A percentile compares a stretch with the other conserved stretches of the same genome.
Conservation (phyloP, 805 yeast genomes). For the Peterozyma xylosa region DNA sequence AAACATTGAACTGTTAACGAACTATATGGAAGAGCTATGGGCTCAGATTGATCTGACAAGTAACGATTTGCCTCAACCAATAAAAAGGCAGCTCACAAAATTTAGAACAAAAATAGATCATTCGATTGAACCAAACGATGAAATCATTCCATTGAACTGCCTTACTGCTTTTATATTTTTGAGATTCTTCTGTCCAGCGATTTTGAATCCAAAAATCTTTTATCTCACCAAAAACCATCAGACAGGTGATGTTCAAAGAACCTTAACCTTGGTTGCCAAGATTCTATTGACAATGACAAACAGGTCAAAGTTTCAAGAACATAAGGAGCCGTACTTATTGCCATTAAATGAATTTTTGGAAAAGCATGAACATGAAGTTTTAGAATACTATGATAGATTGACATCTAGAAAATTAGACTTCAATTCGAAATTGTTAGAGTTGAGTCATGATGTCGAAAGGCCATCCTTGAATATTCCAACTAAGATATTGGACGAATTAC, state of each 20-base stretch:
- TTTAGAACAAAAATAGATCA: constrained; percentile 60
- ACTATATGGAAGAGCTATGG: constrained; percentile 60
- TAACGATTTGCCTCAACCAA: constrained; percentile 64
- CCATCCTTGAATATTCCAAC: constrained; percentile 52
- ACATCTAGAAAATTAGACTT: constrained; percentile 67
- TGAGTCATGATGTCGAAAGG: constrained; percentile 49
- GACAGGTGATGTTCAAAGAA: constrained; percentile 63
- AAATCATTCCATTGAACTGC: constrained; percentile 52
- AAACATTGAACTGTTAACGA: constrained; percentile 41
- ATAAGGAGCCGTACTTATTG: constrained; percentile 77
- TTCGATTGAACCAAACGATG: constrained; percentile 47
- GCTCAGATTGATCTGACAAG: constrained; percentile 52
- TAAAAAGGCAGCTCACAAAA: constrained; percentile 55
- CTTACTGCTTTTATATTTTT: constrained; percentile 79
- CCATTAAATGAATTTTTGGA: constrained; percentile 63
- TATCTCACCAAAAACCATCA: constrained; percentile 66
- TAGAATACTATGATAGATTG: constrained; percentile 64
- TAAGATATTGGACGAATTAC: constrained; percentile 47
- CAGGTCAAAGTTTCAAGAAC: constrained; percentile 60
- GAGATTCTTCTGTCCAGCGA: constrained; percentile 84
- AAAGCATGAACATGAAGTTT: constrained; percentile 46
- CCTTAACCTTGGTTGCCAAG: constrained; percentile 77
- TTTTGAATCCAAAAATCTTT: constrained; percentile 82
- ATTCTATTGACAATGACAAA: constrained; percentile 73
- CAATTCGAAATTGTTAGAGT: constrained; percentile 45